phyloP scores from a whole-genome alignment of 805 yeast species.

The Saturnispora bothae region DNA sequence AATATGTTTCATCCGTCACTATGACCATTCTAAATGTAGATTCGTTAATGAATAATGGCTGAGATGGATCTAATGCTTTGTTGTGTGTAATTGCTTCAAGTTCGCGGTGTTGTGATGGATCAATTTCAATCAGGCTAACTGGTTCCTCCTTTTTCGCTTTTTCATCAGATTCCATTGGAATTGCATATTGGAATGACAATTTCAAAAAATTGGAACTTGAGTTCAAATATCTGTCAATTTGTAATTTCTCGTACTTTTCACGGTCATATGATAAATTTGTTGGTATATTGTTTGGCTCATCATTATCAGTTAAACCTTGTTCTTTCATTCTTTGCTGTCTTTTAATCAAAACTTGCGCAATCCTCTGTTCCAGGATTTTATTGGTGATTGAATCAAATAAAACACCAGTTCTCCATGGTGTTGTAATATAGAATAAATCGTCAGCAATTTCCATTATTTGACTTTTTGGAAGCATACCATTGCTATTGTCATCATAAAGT shows the following conservation, averaged over 20 bases:
- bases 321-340: constrained; percentile 27
- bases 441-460: constrained; percentile 79
- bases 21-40: constrained; percentile 93
- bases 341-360: constrained; percentile 50
- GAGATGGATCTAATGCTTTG: constrained; percentile 71
- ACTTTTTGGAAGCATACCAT: constrained; percentile 61
- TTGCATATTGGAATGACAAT: constrained; percentile 84
- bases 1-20: constrained; percentile 88
- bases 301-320: constrained; percentile 21
- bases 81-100: constrained; percentile 40
- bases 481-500: constrained; percentile 52
- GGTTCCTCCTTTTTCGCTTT: constrained; percentile 1
- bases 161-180: constrained; percentile 42
- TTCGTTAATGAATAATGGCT: constrained; percentile 62
- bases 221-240: constrained; percentile 69
- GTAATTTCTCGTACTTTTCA: constrained; percentile 49
- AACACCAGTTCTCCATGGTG: constrained; percentile 73
- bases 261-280: constrained; percentile 52
- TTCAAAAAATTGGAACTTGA: constrained; percentile 83
- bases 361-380: constrained; percentile 49
- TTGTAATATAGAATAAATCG: constrained; percentile 69
- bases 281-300: constrained; percentile 38
- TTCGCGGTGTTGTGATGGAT: constrained; percentile 18
- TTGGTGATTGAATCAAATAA: constrained; percentile 57
- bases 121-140: constrained; percentile 11